Percentiles rank a stretch among this genome's conserved stretches.
phyloP scores from a whole-genome alignment of 2,329 filamentous ascomycete genomes.

The Alternaria dauci region DNA sequence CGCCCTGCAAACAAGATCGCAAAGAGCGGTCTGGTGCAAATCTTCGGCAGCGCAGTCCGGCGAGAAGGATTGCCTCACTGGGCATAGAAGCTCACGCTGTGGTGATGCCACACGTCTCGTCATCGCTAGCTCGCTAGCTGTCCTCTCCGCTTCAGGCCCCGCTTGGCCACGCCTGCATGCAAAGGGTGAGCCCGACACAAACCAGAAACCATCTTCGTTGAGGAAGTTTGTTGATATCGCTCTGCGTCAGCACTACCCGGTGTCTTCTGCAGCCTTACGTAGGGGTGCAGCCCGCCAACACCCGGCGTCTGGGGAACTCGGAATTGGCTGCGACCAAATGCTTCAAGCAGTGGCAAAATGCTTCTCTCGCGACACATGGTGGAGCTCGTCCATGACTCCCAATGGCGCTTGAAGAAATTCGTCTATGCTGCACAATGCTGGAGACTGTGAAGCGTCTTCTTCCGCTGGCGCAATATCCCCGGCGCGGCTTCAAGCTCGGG shows the following conservation, averaged over 20 bases:
- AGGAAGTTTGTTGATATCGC: conserved; percentile 26
- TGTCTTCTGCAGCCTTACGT: conserved; percentile 23
- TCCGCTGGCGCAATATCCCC: conserved; percentile 9
- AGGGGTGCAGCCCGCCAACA: conserved; percentile 4
- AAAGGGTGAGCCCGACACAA: background rate
- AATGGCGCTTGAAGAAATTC: conserved; percentile 5
- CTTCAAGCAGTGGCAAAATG: conserved; percentile 19
- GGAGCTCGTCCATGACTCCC: conserved; percentile 8
- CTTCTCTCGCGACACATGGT: background rate
- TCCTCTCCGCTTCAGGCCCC: conserved; percentile 25
- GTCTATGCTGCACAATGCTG: conserved; percentile 10
- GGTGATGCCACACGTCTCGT: conserved; percentile 36
- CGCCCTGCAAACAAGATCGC: background rate
- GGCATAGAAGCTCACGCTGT: conserved; percentile 35
- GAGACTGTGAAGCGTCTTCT: conserved; percentile 10
- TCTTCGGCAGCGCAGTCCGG: conserved; percentile 17
- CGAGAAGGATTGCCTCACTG: conserved; percentile 22
- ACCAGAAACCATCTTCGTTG: background rate
- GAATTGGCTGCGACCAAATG: background rate
- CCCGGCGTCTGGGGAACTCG: background rate
- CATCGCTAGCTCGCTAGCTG: conserved; percentile 24
- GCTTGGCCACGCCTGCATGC: conserved; percentile 9
- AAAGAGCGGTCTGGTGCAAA: conserved; percentile 34
- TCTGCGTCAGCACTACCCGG: conserved; percentile 15
- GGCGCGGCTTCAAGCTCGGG: conserved; percentile 5